Evolutionary conservation across 192 early-diverging fungal species (phyloP), one percentile per base, ranked within the genome.

Genomic region (Backusella mclennaniae): DNA sequence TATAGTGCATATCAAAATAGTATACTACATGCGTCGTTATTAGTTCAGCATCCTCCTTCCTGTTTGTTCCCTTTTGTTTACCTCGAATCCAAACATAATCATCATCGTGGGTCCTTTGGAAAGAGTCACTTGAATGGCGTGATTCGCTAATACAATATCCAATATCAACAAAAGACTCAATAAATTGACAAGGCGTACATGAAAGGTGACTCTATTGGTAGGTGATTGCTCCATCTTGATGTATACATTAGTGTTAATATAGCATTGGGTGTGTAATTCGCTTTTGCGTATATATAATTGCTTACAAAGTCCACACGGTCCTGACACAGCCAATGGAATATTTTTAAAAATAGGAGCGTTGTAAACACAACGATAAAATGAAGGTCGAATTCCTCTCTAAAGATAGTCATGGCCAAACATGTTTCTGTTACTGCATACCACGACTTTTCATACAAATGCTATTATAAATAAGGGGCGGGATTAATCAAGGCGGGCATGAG

Each of bases 371-470:
- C 84, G 14, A 97, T 85, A 72, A 96, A 97, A 23, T 84, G 91
- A 11, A 93, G 87, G 80, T 98, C 92, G 80, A 98, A 98, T 81
- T 97, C 95, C 81, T 98, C 97, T 41, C 95, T 88, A 83, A 99
- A 96, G 46, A 98, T 92, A 9, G 98, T 97, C 90, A 98, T 93
- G 23, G 97, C 97, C 46, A 99, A 84, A 79, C 94, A 95, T 4
- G 95, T 98, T 81, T 99, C 98, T 41, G 96, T 98, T 46, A 99
- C 92, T 9, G 96, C 95, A 82, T 97, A 95, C 98, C 98, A 99
- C 12, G 96, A 94, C 29, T 94, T 89, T 80, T 99, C 98, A 77
- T 99, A 98, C n/a, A 98, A 85, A 77, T 98, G 97, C 93, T 95
- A 71, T 71, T 33, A 23, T 63, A 66, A 33, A 49, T 6, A n/a